Base-by-base conservation (phyloP, 768 basidiomycete genomes). In the Lentinula sp. region DNA sequence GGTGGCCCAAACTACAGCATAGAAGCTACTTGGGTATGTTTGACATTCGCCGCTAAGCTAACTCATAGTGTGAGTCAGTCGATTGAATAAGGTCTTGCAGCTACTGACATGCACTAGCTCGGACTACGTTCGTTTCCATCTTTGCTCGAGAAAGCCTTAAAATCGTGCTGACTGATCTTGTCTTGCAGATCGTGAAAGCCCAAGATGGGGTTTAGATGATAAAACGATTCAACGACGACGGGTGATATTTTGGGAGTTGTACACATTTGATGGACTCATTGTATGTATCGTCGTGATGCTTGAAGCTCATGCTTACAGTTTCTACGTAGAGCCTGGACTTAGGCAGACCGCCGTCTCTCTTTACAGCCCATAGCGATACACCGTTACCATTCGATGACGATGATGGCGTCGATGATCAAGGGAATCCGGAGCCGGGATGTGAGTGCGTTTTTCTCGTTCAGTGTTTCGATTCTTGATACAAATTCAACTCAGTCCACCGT, bases 191-290 rank as follows among this genome's bases (percentile, higher is more conserved):
- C 79, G 80, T 15, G 81, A 82, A 60, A 74, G 76, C 46, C 73
- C 74, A 23, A 73, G 73, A 28, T 81, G 81, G 64, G 75, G 76
- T 56, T 69, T 81, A 59, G 66, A 70, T 35, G 69, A 71, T 0
- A 76, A 75, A 65, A 67, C 64, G 36, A 71, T 79, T 10, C 72
- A 80, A 59, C 69, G 76, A 51, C 71, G 81, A 39, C 72, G 81
- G 15, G 67, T 70, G 23, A 69, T 81, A 16, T 82, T 81, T 58
- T 81, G 80, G 80, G 79, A 81, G 53, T 63, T 80, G 6, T 68
- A 73, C 54, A 67, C 74, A 2, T 67, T 75, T 7, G 79, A 81
- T 63, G 65, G 72, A 60, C 71, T 74, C 41, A 74, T 76, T 59
- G 80, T 79, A 61, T 56, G 73, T 60, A 15, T 23, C 18, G 23